Evolutionary conservation across 2,329 filamentous ascomycete genomes (phyloP).

Genomic region (Pseudogymnoascus sp.): DNA sequence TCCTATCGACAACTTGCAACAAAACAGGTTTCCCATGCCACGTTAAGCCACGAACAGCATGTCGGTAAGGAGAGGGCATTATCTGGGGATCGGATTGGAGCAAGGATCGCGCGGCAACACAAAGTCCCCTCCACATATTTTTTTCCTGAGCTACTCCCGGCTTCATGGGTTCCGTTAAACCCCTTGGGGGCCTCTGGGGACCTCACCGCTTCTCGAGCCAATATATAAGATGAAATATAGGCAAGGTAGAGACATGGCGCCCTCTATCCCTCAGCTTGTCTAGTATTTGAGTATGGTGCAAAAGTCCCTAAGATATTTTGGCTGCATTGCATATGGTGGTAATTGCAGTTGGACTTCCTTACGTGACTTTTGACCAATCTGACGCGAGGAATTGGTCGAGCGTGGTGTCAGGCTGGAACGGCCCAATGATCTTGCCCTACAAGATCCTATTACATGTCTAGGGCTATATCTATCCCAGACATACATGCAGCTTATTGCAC

Average conservation of each 20-base stretch:
- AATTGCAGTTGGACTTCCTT: constrained; percentile 5
- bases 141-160: neutral
- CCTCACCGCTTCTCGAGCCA: constrained; percentile 6
- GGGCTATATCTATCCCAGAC: constrained; percentile 5
- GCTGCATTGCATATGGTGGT: constrained; percentile 5
- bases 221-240: constrained; percentile 6
- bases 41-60: constrained; percentile 6
- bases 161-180: neutral
- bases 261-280: neutral
- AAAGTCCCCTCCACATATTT: neutral
- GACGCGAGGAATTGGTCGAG: neutral
- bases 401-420: constrained; percentile 4
- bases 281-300: neutral
- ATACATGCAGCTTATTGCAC: constrained; percentile 8
- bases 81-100: constrained; percentile 8
- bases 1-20: neutral
- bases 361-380: neutral
- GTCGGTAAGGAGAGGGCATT: neutral
- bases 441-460: neutral
- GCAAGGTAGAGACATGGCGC: neutral
- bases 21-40: constrained; percentile 3
- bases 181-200: neutral
- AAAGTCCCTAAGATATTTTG: neutral
- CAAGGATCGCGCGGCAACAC: constrained; percentile 6
- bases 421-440: constrained; percentile 7